Evolutionary conservation across 495 filamentous ascomycete species (phyloP).

Genomic region (Extremus antarcticus): DNA sequence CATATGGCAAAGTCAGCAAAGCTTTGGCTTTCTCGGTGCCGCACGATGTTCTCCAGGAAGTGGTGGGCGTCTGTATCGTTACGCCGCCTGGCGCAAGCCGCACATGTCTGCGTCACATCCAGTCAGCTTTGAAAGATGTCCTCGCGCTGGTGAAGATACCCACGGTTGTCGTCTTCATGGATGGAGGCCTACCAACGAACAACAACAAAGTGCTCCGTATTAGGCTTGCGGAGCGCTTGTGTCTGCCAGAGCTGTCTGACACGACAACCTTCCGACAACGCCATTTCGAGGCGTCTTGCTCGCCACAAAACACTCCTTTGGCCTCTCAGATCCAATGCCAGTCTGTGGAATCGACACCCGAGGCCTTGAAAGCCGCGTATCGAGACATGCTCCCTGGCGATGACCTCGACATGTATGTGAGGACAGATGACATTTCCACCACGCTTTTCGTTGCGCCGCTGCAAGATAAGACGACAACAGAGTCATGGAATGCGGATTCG

Average conservation of each 20-base stretch:
- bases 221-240: slow-evolving; percentile 30
- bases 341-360: background rate
- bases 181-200: slow-evolving; percentile 30
- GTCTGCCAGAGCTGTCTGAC: slow-evolving; percentile 26
- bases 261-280: slow-evolving; percentile 22
- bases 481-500: background rate
- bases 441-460: background rate
- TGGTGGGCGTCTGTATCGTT: slow-evolving; percentile 35
- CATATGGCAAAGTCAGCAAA: slow-evolving; percentile 29
- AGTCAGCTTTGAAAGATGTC: slow-evolving; percentile 26
- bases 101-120: slow-evolving; percentile 30
- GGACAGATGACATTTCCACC: background rate
- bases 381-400: background rate
- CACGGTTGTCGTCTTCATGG: slow-evolving; percentile 35
- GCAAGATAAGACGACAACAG: background rate
- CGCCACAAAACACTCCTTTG: slow-evolving; percentile 29
- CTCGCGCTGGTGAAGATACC: slow-evolving; percentile 37
- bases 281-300: slow-evolving; percentile 31
- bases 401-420: background rate
- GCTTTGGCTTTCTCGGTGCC: slow-evolving; percentile 35
- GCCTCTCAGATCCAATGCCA: slow-evolving; percentile 15
- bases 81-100: slow-evolving; percentile 24
- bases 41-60: slow-evolving; percentile 37
- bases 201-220: slow-evolving; percentile 39
- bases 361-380: background rate